Evolutionary conservation across 2,329 filamentous ascomycete species (phyloP), one percentile per base, ranked within the genome.

Genomic region (Simplicillium sp.): DNA sequence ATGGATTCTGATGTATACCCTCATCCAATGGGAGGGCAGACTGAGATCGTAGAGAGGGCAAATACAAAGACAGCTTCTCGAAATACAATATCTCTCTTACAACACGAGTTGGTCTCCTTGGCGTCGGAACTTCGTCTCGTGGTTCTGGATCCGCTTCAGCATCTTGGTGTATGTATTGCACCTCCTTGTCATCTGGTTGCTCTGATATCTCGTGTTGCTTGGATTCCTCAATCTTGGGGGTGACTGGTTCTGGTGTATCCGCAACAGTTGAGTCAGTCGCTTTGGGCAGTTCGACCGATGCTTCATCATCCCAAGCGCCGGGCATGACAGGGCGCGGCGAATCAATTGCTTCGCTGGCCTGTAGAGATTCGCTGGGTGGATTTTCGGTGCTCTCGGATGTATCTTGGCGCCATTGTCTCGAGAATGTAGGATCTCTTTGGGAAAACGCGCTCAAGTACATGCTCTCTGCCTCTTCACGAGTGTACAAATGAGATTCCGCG

Each of bases 361-460:
- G 44, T 11, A 42, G 42, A 32, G 44, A 9, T 39, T 15, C 41
- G 42, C 16, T 41, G 15, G 3, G 40, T 36, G 20, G 11, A 36
- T 40, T 13, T 32, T 36, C 3, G 42, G 37, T 20, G 43, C 20
- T 18, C 39, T 36, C 8, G 14, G 6, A 18, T 12, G 17, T 13
- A 25, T 17, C 9, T 18, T 17, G 25, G 48, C 8, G 38, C 36
- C 11, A 44, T 44, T 13, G 46, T 50, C 17, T 36, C 33, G 25
- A 34, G 34, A 12, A 44, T 38, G 34, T 7, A 43, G 41, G 2
- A 40, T 53, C 9, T 60, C 55, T 2, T 18, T 72, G 62, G 2
- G 78, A 82, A 39, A 82, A 74, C 2, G 79, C 79, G 46, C 79
- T 90, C 80, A 88, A 82, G 51, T 92, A 94, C 80, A 94, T 85